Conservation (phyloP, 176 grass and related monocot genomes). For the Cymbopogon citratus region DNA sequence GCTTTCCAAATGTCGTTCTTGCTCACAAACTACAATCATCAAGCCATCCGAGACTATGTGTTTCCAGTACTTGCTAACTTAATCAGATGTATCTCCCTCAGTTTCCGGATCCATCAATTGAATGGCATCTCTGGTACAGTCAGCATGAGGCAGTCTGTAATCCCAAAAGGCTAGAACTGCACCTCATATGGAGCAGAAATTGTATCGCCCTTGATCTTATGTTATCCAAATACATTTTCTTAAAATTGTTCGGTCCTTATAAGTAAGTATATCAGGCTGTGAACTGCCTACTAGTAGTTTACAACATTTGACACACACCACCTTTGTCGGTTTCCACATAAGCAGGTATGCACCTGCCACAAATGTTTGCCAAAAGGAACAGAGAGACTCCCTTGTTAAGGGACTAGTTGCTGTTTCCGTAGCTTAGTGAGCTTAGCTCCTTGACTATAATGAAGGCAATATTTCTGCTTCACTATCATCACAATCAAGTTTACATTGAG, state of each 20-base stretch:
- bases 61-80: neutral
- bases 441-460: neutral
- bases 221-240: neutral
- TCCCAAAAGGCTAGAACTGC: neutral
- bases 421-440: neutral
- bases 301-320: neutral
- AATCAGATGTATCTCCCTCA: neutral
- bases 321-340: slow-evolving; percentile 7
- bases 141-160: neutral
- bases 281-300: neutral
- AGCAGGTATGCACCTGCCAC: neutral
- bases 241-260: neutral
- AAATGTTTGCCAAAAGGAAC: neutral
- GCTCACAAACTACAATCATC: neutral
- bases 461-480: neutral
- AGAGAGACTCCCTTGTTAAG: neutral
- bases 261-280: neutral
- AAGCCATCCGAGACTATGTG: neutral
- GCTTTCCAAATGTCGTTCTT: neutral
- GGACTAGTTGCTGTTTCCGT: neutral
- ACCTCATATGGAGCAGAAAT: neutral
- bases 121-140: neutral
- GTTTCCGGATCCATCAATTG: neutral
- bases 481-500: neutral
- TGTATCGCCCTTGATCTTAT: neutral